Evolutionary conservation across 1,139 yeast species (phyloP), one percentile per base, ranked within the genome.

Genomic region (Chernovozyma sophiae-reginae): DNA sequence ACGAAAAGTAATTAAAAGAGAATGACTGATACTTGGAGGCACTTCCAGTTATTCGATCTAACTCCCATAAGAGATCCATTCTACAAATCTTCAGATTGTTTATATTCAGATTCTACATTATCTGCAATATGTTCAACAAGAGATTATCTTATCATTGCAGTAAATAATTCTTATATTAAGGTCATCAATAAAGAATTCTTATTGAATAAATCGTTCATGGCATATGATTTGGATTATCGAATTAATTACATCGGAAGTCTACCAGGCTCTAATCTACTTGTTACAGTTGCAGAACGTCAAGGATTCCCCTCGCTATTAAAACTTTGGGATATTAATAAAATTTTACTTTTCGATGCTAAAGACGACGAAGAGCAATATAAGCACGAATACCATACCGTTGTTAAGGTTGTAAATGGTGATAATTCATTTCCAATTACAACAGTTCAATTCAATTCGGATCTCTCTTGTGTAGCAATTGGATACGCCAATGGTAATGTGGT

Each of bases 401-500:
- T 58, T 2, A 35, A 43, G 28, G 56, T 68, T 20, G 55, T 51
- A 30, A 76, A 74, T 48, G 84, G 80, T 5, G 73, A 71, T 36
- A 86, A 86, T 50, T 74, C 84, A 5, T 83, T 66, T 46, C 96
- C 96, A 0, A 62, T 86, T 33, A 79, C 95, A 10, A 77, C 86
- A 28, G 73, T 85, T 42, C 70, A 73, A 19, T 65, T 76, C 39
- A 74, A 78, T 25, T 49, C 56, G 3, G 85, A 81, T 45, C 68
- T 80, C 40, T 68, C 86, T 1, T 76, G 87, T 36, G 56, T 87
- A 4, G 95, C 86, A 0, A 63, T 89, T 26, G 97, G 98, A 0
- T 89, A 81, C 53, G 82, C 95, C 16, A 86, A 89, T 56, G 99
- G 99, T 6, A 73, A 80, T 20, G 92, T 90, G 2, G 66, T 90